Conservation (phyloP, 345 rosid species). For the Physaria fendleri region DNA sequence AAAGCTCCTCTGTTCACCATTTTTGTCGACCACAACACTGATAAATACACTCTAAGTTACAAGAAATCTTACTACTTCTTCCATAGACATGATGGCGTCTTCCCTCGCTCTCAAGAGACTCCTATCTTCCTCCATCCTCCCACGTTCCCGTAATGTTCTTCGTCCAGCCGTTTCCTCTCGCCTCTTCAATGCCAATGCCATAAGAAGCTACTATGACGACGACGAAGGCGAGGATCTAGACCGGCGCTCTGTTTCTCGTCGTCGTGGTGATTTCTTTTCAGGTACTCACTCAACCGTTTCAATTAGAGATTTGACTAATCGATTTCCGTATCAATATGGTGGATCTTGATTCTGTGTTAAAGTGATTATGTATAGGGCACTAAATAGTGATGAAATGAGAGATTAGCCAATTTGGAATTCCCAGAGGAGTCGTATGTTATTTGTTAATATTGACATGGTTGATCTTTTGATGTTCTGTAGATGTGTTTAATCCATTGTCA, state of each 20-base stretch:
- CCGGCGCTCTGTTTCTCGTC: background rate
- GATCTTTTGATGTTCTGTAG: too few relatives aligned
- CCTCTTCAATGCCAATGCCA: conserved; percentile 33
- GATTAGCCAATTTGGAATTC: too few relatives aligned
- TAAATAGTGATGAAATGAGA: too few relatives aligned
- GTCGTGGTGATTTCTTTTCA: conserved; percentile 7
- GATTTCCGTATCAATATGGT: too few relatives aligned
- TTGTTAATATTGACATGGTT: too few relatives aligned
- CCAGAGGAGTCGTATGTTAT: too few relatives aligned
- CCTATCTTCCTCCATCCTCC: conserved; percentile 20
- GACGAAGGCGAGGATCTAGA: background rate
- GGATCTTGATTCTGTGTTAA: too few relatives aligned
- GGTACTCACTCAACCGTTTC: background rate
- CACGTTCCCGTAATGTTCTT: background rate
- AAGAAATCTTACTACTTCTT: background rate
- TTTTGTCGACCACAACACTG: background rate
- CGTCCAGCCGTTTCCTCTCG: conserved; percentile 24
- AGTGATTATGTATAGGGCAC: too few relatives aligned
- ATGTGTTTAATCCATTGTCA: too few relatives aligned
- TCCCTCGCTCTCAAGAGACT: conserved; percentile 34
- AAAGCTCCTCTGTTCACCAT: background rate
- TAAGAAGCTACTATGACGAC: conserved; percentile 2
- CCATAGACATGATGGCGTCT: conserved; percentile 30
- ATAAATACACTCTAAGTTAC: too few relatives aligned
- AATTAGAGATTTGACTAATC: too few relatives aligned